Percentiles rank a stretch among this genome's conserved stretches.
phyloP scores from a whole-genome alignment of 2,329 filamentous ascomycete species.

The Penicillium sp. region DNA sequence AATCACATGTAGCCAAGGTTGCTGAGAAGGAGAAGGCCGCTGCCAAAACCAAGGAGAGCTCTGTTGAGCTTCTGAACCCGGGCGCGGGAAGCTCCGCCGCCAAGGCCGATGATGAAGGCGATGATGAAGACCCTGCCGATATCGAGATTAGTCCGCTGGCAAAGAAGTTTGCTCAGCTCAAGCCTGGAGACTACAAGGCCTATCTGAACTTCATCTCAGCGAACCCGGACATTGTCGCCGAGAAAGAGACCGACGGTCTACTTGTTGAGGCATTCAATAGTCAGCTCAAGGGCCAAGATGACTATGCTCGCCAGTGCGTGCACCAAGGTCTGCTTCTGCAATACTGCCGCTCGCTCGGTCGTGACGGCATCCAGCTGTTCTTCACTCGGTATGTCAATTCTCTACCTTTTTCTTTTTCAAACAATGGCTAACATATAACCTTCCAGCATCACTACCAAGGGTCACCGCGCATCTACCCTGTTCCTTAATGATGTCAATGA shows the following conservation, averaged over 20 bases:
- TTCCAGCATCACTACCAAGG: slow-evolving; percentile 71
- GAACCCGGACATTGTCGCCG: slow-evolving; percentile 74
- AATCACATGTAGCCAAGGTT: slow-evolving; percentile 72
- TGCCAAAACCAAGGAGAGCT: slow-evolving; percentile 42
- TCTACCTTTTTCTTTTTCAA: neutral
- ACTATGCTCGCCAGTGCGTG: slow-evolving; percentile 75
- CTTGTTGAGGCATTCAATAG: slow-evolving; percentile 89
- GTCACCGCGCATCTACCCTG: slow-evolving; percentile 84
- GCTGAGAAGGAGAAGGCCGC: slow-evolving; percentile 47
- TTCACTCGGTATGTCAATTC: slow-evolving; percentile 69
- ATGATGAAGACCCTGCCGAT: slow-evolving; percentile 66
- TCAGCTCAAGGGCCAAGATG: slow-evolving; percentile 70
- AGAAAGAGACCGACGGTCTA: slow-evolving; percentile 86
- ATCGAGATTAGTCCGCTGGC: slow-evolving; percentile 74
- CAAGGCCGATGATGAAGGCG: slow-evolving; percentile 55
- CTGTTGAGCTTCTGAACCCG: slow-evolving; percentile 76
- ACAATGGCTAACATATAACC: slow-evolving; percentile 11
- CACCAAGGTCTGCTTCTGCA: slow-evolving; percentile 91
- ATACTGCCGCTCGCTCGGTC: slow-evolving; percentile 87
- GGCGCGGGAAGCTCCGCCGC: slow-evolving; percentile 47
- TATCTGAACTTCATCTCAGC: slow-evolving; percentile 75
- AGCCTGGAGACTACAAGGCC: slow-evolving; percentile 68
- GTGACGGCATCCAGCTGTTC: slow-evolving; percentile 85
- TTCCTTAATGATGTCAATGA: slow-evolving; percentile 91
- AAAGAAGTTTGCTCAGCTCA: slow-evolving; percentile 79